A percentile compares a stretch with the other conserved stretches of the same genome.
These are phyloP conservation scores for Zelonia costaricensis DNA, from an alignment of 208 protist species.

Conservation along the genomic window DNA sequence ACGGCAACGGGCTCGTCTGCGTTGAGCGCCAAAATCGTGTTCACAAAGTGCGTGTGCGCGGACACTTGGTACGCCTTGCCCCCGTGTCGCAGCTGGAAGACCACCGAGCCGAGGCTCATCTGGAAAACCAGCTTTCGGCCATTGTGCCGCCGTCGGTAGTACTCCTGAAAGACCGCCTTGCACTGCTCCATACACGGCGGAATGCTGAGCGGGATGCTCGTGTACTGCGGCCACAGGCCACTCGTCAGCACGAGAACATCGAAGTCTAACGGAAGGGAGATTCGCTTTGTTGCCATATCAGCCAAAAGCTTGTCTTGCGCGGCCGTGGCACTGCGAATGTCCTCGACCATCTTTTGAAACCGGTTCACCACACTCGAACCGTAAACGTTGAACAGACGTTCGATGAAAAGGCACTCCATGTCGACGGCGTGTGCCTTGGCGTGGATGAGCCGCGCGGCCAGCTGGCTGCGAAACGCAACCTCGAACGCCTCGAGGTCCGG, in stretches of 20 bases:
- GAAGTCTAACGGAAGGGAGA: conserved; percentile 56
- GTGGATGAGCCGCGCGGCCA: conserved; percentile 63
- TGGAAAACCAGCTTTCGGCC: conserved; percentile 73
- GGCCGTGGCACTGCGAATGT: conserved; percentile 33
- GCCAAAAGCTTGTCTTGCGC: conserved; percentile 26
- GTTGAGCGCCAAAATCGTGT: conserved; percentile 61
- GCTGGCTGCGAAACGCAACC: conserved; percentile 42
- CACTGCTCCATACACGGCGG: conserved; percentile 57
- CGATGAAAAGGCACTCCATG: conserved; percentile 51
- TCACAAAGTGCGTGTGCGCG: conserved; percentile 71
- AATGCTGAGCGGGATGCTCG: conserved; percentile 36
- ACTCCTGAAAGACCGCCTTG: conserved; percentile 48
- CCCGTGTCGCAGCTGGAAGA: conserved; percentile 48
- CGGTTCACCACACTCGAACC: conserved; percentile 52
- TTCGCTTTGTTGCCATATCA: conserved; percentile 23
- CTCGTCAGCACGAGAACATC: conserved; percentile 61
- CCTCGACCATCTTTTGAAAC: conserved; percentile 73
- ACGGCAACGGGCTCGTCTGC: conserved; percentile 23
- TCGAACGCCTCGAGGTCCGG: conserved; percentile 73
- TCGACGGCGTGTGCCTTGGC: conserved; percentile 44
- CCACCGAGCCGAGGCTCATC: conserved; percentile 58
- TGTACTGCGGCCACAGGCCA: conserved; percentile 67
- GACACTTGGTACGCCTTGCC: conserved; percentile 44
- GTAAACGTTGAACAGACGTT: conserved; percentile 48
- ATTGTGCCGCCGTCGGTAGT: conserved; percentile 72